Percentiles rank a stretch among this genome's conserved stretches.
These are phyloP conservation scores for Chlorella sp. DNA, from an alignment of 139 green algal genomes.

Conservation along the genomic window DNA sequence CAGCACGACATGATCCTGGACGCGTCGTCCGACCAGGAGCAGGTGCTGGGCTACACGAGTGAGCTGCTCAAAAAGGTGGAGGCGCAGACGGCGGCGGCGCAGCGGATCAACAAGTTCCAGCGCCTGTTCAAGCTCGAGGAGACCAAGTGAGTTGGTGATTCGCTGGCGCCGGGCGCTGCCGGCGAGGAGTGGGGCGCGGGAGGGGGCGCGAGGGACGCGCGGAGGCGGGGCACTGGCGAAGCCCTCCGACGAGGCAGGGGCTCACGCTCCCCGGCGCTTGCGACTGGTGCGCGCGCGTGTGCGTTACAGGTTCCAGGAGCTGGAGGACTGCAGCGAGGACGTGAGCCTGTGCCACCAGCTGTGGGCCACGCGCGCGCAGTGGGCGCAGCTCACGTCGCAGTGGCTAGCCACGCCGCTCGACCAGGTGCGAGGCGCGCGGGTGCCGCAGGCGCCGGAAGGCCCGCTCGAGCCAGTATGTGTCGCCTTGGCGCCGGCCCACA, in stretches of 20 bases:
- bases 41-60: conserved; percentile 4
- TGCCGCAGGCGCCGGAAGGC: too few relatives aligned
- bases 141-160: conserved; percentile 25
- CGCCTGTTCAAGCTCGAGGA: conserved; percentile 36
- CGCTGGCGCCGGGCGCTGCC: too few relatives aligned
- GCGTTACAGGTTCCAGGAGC: conserved; percentile 33
- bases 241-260: too few relatives aligned
- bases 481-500: too few relatives aligned
- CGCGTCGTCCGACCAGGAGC: conserved; percentile 24
- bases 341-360: conserved; percentile 30
- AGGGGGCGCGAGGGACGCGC: too few relatives aligned
- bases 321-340: conserved; percentile 40
- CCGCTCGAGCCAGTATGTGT: too few relatives aligned
- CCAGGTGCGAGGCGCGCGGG: too few relatives aligned
- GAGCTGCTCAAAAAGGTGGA: conserved; percentile 22
- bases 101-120: conserved; percentile 40
- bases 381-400: conserved; percentile 22
- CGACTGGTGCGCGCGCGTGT: too few relatives aligned
- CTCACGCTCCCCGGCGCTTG: too few relatives aligned
- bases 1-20: conserved; percentile 72
- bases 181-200: too few relatives aligned
- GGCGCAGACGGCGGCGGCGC: conserved; percentile 13
- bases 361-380: conserved; percentile 35
- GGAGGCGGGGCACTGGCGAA: too few relatives aligned
- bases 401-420: conserved; percentile 45